phyloP scores from a whole-genome alignment of 208 protist species.

The Endotrypanum monterogeii region DNA sequence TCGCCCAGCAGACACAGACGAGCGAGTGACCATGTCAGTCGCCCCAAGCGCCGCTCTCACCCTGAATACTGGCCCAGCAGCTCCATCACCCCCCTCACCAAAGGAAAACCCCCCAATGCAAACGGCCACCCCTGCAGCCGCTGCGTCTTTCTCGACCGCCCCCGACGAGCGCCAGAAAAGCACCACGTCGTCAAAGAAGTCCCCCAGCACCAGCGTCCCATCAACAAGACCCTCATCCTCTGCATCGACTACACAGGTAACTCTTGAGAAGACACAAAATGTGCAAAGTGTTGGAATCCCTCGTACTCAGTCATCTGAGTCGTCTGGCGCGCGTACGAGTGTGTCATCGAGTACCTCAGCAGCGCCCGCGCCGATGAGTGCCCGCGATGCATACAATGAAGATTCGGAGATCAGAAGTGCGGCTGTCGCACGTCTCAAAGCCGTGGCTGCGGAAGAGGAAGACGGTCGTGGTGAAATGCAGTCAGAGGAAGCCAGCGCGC shows the following conservation, averaged over 20 bases:
- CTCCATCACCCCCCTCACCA: not conserved
- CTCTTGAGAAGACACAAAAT: not conserved
- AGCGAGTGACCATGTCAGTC: not conserved
- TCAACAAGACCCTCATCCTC: not conserved
- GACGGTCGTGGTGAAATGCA: slow-evolving; percentile 4
- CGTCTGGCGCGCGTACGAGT: not conserved
- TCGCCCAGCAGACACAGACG: not conserved
- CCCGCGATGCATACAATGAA: not conserved
- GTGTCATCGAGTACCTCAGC: not conserved
- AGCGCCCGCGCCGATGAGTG: not conserved
- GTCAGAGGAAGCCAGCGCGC: slow-evolving; percentile 30
- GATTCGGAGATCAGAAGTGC: not conserved
- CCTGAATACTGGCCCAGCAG: not conserved
- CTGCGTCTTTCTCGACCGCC: not conserved
- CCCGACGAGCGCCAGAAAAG: slow-evolving; percentile 1
- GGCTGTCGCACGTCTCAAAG: not conserved
- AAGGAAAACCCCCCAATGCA: not conserved
- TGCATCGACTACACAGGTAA: not conserved
- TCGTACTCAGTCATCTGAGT: not conserved
- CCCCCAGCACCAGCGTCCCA: not conserved
- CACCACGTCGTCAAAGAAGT: slow-evolving; percentile 1
- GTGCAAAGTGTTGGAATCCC: not conserved
- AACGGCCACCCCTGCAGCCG: not conserved
- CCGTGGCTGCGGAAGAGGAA: not conserved
- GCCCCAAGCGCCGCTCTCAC: not conserved